These are phyloP conservation scores for Neurospora discreta DNA, from an alignment of 495 filamentous ascomycete genomes.

Conservation along the genomic window DNA sequence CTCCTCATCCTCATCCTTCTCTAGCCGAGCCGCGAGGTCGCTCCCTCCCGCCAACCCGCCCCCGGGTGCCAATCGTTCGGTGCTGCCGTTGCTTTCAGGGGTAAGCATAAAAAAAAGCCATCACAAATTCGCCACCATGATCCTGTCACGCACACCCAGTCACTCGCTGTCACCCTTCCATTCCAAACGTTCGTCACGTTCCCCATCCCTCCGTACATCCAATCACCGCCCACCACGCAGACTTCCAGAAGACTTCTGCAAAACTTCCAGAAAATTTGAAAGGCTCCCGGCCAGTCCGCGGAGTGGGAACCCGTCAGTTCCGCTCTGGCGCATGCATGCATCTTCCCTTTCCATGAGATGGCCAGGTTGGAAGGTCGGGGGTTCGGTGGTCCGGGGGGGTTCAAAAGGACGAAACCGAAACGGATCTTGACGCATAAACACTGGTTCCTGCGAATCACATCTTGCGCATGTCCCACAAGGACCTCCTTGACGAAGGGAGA, in stretches of 20 bases:
- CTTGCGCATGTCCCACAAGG: not conserved
- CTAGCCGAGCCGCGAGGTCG: not conserved
- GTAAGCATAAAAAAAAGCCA: not conserved
- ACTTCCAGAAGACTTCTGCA: not conserved
- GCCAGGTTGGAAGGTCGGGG: not conserved
- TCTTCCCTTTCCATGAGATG: not conserved
- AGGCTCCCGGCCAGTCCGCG: not conserved
- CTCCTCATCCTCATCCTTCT: not conserved
- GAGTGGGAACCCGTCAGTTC: not conserved
- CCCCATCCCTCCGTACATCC: not conserved
- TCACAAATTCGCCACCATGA: not conserved
- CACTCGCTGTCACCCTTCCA: not conserved
- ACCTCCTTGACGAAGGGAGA: not conserved
- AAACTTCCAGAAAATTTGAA: not conserved
- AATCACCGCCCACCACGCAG: not conserved
- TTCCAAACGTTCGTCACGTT: not conserved
- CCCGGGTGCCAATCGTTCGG: not conserved
- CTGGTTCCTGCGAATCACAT: not conserved
- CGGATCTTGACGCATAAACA: not conserved
- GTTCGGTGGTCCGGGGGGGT: not conserved
- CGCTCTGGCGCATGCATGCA: not conserved
- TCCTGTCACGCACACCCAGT: not conserved
- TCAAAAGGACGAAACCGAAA: not conserved
- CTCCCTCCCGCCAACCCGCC: not conserved
- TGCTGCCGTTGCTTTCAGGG: not conserved